phyloP scores from a whole-genome alignment of 179 eudicot species.

The Corrigiola litoralis region DNA sequence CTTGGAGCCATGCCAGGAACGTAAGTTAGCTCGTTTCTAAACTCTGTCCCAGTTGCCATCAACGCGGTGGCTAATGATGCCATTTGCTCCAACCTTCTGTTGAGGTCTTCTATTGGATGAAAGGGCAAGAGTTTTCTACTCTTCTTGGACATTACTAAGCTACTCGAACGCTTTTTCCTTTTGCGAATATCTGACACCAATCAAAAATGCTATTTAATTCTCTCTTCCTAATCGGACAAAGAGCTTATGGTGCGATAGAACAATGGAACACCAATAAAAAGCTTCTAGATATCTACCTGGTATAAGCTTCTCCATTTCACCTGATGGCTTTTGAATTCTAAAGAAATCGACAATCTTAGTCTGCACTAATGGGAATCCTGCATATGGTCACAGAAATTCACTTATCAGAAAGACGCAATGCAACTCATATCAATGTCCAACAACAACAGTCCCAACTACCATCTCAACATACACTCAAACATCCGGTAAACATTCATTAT shows the following conservation, averaged over 20 bases:
- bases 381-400: not conserved
- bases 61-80: constrained; percentile 90
- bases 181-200: constrained; percentile 41
- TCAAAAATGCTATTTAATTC: not conserved
- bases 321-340: constrained; percentile 64
- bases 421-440: not conserved
- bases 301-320: constrained; percentile 24
- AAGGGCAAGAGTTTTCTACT: constrained; percentile 79
- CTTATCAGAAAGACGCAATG: not conserved
- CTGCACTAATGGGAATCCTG: constrained; percentile 89
- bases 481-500: not conserved
- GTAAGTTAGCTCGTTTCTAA: constrained; percentile 81
- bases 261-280: not conserved
- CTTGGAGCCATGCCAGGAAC: constrained; percentile 79
- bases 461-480: not conserved
- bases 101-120: constrained; percentile 61
- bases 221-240: not conserved
- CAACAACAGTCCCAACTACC: not conserved
- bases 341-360: constrained; percentile 94
- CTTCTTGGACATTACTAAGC: constrained; percentile 53
- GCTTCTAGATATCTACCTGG: constrained; percentile 39
- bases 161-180: constrained; percentile 50
- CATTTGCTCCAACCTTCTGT: constrained; percentile 78
- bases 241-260: not conserved
- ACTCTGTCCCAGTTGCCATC: constrained; percentile 64